Percentiles rank a stretch among this genome's conserved stretches.
phyloP scores from a whole-genome alignment of 148 eudicot species.

The Pharnaceum exiguum region DNA sequence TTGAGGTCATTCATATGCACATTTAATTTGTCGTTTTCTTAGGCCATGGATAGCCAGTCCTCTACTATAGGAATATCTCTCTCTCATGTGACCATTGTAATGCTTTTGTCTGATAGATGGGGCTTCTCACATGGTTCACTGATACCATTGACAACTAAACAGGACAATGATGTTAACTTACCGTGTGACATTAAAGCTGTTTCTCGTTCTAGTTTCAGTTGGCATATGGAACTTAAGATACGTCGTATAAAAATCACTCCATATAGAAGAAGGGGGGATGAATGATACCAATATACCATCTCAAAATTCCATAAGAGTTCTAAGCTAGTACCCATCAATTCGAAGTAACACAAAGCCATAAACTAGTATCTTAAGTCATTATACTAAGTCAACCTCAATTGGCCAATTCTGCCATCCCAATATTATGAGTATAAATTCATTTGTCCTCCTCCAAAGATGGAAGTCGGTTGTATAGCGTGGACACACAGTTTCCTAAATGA shows the following conservation, averaged over 20 bases:
- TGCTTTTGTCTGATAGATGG: constrained; percentile 20
- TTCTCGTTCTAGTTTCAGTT: constrained; percentile 12
- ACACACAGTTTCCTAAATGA: too few species aligned
- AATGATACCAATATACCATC: neutral
- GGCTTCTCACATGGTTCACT: constrained; percentile 24
- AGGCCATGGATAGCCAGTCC: constrained; percentile 15
- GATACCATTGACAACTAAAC: constrained; percentile 15
- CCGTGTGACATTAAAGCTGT: constrained; percentile 10
- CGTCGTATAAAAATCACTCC: neutral
- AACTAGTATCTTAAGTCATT: constrained; percentile 2
- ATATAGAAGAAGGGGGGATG: neutral
- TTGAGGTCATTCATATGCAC: constrained; percentile 26
- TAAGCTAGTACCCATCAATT: neutral
- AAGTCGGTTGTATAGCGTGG: too few species aligned
- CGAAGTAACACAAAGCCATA: neutral
- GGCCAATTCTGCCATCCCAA: neutral
- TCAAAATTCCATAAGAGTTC: too few species aligned
- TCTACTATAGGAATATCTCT: constrained; percentile 26
- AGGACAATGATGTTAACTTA: constrained; percentile 8
- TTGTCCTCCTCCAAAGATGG: too few species aligned
- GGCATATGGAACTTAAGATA: constrained; percentile 1
- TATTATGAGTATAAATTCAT: neutral
- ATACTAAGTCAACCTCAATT: neutral
- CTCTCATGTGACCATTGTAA: constrained; percentile 29
- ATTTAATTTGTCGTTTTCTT: constrained; percentile 29